These are phyloP conservation scores for Moesziomyces antarcticus DNA, from an alignment of 1,284 basidiomycete species.

Conservation along the genomic window DNA sequence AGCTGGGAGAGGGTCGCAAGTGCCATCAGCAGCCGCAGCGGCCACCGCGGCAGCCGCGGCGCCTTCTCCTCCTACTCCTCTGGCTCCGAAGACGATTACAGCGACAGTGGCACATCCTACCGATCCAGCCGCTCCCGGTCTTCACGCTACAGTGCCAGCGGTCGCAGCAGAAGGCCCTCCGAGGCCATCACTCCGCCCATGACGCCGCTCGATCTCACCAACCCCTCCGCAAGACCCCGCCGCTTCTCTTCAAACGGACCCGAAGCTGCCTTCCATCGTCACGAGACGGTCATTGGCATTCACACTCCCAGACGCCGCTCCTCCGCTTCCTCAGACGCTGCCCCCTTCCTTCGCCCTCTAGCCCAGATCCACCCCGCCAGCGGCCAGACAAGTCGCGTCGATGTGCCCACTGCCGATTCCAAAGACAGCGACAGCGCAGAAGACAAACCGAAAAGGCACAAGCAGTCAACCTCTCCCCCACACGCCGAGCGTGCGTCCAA, in stretches of 20 bases:
- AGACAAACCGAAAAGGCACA: conserved; percentile 8
- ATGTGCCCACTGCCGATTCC: conserved; percentile 3
- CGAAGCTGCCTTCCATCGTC: conserved; percentile 56
- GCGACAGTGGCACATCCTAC: conserved; percentile 36
- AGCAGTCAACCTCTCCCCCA: conserved; percentile 15
- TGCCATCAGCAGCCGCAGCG: conserved; percentile 42
- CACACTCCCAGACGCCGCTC: conserved; percentile 55
- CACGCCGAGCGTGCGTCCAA: conserved; percentile 8
- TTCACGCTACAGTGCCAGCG: conserved; percentile 27
- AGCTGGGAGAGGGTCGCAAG: conserved; percentile 44
- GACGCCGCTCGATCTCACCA: conserved; percentile 26
- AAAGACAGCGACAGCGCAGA: conserved; percentile 2
- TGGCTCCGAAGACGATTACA: conserved; percentile 39
- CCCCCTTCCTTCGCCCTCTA: conserved; percentile 36
- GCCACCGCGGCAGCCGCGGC: conserved; percentile 27
- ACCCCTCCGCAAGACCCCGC: conserved; percentile 20
- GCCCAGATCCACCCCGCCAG: conserved; percentile 49
- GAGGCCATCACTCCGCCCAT: conserved; percentile 34
- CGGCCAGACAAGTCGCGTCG: conserved; percentile 18
- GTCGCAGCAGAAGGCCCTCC: conserved; percentile 26
- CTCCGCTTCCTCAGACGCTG: conserved; percentile 26
- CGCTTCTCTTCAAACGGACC: conserved; percentile 56
- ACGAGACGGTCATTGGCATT: conserved; percentile 62
- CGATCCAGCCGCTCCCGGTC: conserved; percentile 37
- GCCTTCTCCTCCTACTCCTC: conserved; percentile 38